Evolutionary conservation across 2,329 filamentous ascomycete species (phyloP).

Genomic region (Cadophora sp.): DNA sequence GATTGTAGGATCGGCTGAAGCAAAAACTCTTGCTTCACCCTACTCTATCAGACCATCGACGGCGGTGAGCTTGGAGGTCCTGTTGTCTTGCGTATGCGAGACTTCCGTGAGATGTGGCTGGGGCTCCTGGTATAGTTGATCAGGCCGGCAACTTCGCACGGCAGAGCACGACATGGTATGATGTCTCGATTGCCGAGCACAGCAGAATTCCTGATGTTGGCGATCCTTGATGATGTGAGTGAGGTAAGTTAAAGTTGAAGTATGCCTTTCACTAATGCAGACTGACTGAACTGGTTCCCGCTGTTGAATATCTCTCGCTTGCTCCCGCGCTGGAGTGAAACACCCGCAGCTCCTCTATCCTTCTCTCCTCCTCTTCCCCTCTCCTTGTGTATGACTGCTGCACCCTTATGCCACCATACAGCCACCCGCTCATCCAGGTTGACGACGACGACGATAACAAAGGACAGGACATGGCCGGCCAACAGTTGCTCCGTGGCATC

Average conservation of each 20-base stretch:
- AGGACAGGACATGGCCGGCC: neutral
- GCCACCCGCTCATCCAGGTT: neutral
- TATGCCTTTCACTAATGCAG: no score
- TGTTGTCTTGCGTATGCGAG: neutral
- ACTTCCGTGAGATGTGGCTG: neutral
- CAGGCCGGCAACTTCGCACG: neutral
- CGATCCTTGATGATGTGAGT: neutral
- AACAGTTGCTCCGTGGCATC: conserved; percentile 5
- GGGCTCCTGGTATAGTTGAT: neutral
- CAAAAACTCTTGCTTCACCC: neutral
- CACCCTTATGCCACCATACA: neutral
- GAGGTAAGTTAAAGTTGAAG: neutral
- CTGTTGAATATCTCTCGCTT: conserved; percentile 1
- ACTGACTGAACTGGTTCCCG: neutral
- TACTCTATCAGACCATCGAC: neutral
- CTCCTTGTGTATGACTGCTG: neutral
- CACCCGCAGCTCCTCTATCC: conserved; percentile 8
- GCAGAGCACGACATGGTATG: neutral
- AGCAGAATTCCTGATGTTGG: neutral
- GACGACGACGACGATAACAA: neutral
- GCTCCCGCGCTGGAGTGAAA: conserved; percentile 1
- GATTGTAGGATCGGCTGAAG: conserved; percentile 1
- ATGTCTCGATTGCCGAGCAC: neutral
- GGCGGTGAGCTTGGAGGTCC: neutral
- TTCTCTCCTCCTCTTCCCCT: neutral